Conservation (phyloP, 371 early-diverging fungal species). For the Lichtheimia ornata region DNA sequence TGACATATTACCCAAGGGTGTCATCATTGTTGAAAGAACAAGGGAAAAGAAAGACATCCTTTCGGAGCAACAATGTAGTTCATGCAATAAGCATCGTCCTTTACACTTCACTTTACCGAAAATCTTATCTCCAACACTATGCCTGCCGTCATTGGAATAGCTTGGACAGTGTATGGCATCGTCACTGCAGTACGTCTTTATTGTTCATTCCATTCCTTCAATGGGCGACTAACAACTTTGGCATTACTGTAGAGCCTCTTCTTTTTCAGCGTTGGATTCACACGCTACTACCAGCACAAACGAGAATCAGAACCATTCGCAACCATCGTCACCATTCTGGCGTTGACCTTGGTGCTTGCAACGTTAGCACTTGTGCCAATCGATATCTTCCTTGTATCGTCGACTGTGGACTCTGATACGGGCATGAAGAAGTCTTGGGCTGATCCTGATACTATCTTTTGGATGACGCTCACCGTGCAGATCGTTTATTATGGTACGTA, state of each 20-base stretch:
- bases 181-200: conserved; percentile 5
- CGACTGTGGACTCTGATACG: conserved; percentile 55
- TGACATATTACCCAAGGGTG: too few relatives aligned
- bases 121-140: neutral
- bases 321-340: conserved; percentile 50
- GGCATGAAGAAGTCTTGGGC: conserved; percentile 71
- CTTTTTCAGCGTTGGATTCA: conserved; percentile 50
- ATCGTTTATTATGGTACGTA: conserved; percentile 58
- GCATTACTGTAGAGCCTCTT: conserved; percentile 44
- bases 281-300: conserved; percentile 56
- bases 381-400: conserved; percentile 70
- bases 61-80: neutral
- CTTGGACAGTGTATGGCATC: conserved; percentile 20
- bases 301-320: conserved; percentile 60
- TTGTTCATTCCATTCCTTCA: neutral
- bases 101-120: too few relatives aligned
- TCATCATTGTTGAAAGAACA: too few relatives aligned
- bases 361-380: conserved; percentile 63
- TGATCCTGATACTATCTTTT: conserved; percentile 48
- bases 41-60: too few relatives aligned
- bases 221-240: neutral
- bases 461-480: conserved; percentile 49
- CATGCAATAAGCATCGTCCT: conserved; percentile 6
- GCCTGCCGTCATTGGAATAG: conserved; percentile 16
- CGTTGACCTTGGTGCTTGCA: conserved; percentile 52